phyloP scores from a whole-genome alignment of 257 asterid genomes.

The Oldenlandia corymbosa region DNA sequence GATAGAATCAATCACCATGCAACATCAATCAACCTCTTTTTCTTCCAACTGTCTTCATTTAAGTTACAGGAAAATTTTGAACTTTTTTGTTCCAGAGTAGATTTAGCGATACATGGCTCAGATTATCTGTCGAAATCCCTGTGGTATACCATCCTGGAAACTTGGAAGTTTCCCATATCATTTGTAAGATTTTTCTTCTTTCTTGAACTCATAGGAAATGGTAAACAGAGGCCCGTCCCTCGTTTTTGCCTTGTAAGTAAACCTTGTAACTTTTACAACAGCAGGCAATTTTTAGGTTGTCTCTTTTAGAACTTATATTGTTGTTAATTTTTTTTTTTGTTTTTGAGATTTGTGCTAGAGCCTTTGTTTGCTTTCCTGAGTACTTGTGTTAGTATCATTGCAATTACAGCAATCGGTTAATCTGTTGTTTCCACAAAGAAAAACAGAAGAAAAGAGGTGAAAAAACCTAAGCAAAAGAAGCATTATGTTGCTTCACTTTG shows the following conservation, averaged over 20 bases:
- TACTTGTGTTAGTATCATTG: too few species aligned
- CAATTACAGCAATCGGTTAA: too few species aligned
- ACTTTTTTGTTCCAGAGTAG: not conserved
- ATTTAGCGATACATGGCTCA: slow-evolving; percentile 4
- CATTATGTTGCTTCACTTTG: too few species aligned
- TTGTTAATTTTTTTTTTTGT: too few species aligned
- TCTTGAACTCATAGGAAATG: not conserved
- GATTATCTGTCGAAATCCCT: slow-evolving; percentile 8
- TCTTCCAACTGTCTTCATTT: not conserved
- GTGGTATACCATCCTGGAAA: not conserved
- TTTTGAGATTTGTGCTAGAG: too few species aligned
- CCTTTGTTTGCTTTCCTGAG: too few species aligned
- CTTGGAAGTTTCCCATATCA: not conserved
- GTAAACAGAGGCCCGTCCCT: not conserved
- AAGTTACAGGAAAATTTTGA: slow-evolving; percentile 9
- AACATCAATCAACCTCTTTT: not conserved
- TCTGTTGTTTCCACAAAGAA: too few species aligned
- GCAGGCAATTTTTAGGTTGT: not conserved
- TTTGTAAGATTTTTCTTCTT: not conserved
- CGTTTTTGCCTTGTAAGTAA: not conserved
- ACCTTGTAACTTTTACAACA: not conserved
- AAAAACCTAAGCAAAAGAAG: too few species aligned
- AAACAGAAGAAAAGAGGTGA: too few species aligned
- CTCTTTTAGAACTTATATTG: too few species aligned
- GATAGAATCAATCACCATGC: not conserved